Percentiles rank a stretch among this genome's conserved stretches.
These are phyloP conservation scores for Evernia prunastri DNA, from an alignment of 495 filamentous ascomycete genomes.

Conservation along the genomic window DNA sequence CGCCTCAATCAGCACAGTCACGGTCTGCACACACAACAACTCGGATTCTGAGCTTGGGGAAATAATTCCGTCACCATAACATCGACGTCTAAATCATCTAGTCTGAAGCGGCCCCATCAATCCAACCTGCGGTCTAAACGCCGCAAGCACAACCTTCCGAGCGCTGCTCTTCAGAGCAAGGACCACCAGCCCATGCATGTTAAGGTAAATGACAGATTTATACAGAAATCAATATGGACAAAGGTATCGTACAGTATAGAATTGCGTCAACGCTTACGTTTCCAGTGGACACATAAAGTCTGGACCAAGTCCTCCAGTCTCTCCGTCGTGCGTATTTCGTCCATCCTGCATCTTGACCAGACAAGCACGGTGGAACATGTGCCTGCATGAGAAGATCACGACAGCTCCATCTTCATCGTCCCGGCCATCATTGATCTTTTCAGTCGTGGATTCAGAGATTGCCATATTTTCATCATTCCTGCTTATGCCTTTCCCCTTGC, in stretches of 20 bases:
- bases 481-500: slow-evolving; percentile 19
- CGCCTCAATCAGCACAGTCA: no score
- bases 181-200: no score
- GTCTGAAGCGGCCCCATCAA: no score
- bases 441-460: background rate
- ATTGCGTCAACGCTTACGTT: slow-evolving; percentile 27
- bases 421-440: background rate
- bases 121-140: no score
- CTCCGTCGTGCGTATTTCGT: slow-evolving; percentile 11
- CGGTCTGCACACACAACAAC: no score
- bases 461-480: slow-evolving; percentile 13
- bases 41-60: no score
- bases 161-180: no score
- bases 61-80: no score
- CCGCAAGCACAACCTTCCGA: no score
- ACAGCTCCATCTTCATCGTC: slow-evolving; percentile 30
- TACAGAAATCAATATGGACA: background rate
- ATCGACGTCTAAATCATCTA: no score
- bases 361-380: slow-evolving; percentile 48
- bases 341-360: slow-evolving; percentile 31
- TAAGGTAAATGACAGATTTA: slow-evolving; percentile 14
- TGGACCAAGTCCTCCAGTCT: slow-evolving; percentile 27
- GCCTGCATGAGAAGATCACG: slow-evolving; percentile 50
- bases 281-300: slow-evolving; percentile 39
- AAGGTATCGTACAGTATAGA: slow-evolving; percentile 9